phyloP scores from a whole-genome alignment of 352 stramenopile species.

The Phytophthora multivora region DNA sequence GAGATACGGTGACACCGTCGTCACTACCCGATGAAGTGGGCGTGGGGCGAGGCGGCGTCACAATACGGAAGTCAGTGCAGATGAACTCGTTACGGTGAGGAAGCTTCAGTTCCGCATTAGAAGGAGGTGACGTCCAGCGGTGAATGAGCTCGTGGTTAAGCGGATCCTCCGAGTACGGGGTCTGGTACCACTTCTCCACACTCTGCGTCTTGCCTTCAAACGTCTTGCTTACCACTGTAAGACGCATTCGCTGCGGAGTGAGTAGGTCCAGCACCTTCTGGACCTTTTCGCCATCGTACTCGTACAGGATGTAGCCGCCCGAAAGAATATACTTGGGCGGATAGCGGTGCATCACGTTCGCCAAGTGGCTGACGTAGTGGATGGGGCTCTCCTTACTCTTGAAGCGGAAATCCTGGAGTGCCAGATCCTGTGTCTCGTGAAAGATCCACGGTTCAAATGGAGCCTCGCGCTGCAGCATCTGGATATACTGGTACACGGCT shows the following conservation, averaged over 20 bases:
- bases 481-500: conserved; percentile 71
- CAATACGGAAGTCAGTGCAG: conserved; percentile 71
- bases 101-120: conserved; percentile 47
- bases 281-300: conserved; percentile 63
- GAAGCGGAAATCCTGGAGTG: conserved; percentile 68
- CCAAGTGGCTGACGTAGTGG: conserved; percentile 69
- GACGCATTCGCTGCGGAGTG: conserved; percentile 53
- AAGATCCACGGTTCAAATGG: conserved; percentile 73
- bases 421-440: conserved; percentile 62
- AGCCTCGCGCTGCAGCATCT: conserved; percentile 45
- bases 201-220: conserved; percentile 57
- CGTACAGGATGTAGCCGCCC: conserved; percentile 62
- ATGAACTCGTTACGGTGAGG: conserved; percentile 81
- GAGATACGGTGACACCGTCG: conserved; percentile 5
- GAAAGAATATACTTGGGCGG: conserved; percentile 66
- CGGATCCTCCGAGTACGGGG: conserved; percentile 52
- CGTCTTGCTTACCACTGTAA: conserved; percentile 73
- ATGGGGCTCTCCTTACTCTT: conserved; percentile 83
- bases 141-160: conserved; percentile 44
- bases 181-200: conserved; percentile 74
- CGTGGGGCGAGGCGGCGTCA: conserved; percentile 45
- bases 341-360: conserved; percentile 72
- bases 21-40: conserved; percentile 33
- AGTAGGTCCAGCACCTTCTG: conserved; percentile 59
- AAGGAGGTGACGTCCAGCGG: conserved; percentile 39